phyloP scores from a whole-genome alignment of 371 early-diverging fungal species.

The Blakeslea trispora region DNA sequence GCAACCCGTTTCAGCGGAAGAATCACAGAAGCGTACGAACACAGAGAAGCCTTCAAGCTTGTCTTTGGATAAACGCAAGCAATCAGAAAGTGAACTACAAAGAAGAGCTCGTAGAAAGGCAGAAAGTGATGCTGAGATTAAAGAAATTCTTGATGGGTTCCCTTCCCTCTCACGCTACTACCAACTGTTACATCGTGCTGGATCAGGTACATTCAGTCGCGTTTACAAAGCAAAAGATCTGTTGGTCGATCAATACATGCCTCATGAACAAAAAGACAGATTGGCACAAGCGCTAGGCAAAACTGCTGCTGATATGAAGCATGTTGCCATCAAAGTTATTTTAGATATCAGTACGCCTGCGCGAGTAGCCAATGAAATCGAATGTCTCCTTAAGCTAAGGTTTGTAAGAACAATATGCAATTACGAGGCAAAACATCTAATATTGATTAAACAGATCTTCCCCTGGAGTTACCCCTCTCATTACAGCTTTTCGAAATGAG shows the following conservation, averaged over 20 bases:
- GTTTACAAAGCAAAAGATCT: slow-evolving; percentile 92
- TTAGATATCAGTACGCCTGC: slow-evolving; percentile 80
- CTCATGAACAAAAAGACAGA: slow-evolving; percentile 7
- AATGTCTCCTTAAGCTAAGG: slow-evolving; percentile 70
- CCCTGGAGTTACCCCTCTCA: slow-evolving; percentile 68
- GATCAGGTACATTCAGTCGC: slow-evolving; percentile 88
- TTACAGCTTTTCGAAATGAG: slow-evolving; percentile 73
- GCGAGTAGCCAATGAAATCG: slow-evolving; percentile 85
- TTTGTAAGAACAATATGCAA: slow-evolving; percentile 19
- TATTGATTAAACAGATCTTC: slow-evolving; percentile 10
- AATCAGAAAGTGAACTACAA: background rate
- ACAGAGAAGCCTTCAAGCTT: background rate
- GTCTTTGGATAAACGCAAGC: background rate
- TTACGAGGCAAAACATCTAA: background rate
- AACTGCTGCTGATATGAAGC: slow-evolving; percentile 24
- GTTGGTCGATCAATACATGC: slow-evolving; percentile 53
- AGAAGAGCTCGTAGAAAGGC: background rate
- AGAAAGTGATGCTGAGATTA: slow-evolving; percentile 36
- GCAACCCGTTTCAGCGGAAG: background rate
- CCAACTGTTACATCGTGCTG: slow-evolving; percentile 67
- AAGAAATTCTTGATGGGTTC: slow-evolving; percentile 44
- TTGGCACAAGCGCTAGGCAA: background rate
- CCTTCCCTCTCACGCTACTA: slow-evolving; percentile 59
- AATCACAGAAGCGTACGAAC: background rate
- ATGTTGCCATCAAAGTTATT: slow-evolving; percentile 91